phyloP scores from a whole-genome alignment of 2,329 filamentous ascomycete genomes.

The Cryphonectria naterciae region DNA sequence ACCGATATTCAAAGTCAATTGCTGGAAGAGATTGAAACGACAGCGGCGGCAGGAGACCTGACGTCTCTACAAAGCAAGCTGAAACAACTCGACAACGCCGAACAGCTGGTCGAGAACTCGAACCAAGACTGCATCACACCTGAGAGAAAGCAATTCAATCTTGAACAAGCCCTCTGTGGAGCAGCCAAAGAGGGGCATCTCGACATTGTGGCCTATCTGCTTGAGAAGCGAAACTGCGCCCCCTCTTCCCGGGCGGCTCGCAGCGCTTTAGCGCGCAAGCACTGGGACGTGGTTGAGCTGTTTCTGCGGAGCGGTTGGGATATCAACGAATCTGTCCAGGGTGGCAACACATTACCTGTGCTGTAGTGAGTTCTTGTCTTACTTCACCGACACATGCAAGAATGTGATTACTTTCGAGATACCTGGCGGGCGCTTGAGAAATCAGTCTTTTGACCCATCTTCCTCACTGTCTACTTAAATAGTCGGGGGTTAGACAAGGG shows the following conservation, averaged over 20 bases:
- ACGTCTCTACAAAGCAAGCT: not conserved
- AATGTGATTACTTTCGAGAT: not conserved
- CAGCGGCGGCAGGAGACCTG: constrained; percentile 6
- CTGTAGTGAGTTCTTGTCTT: constrained; percentile 4
- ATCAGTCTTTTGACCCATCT: not conserved
- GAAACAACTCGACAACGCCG: not conserved
- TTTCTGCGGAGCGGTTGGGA: constrained; percentile 3
- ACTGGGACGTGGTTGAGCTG: constrained; percentile 4
- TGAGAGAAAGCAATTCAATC: not conserved
- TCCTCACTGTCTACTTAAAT: not conserved
- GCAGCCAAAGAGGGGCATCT: constrained; percentile 4
- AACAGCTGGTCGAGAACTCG: not conserved
- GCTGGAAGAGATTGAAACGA: not conserved
- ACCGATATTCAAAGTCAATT: not conserved
- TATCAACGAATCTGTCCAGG: not conserved
- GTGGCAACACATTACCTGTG: constrained; percentile 7
- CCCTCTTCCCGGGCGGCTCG: not conserved
- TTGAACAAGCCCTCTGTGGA: not conserved
- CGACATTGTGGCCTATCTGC: not conserved
- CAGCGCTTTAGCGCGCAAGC: not conserved
- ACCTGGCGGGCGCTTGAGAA: not conserved
- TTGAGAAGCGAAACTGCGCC: constrained; percentile 5
- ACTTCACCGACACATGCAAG: not conserved
- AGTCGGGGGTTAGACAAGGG: not conserved
- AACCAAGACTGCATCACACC: not conserved